These are phyloP conservation scores for Pharus latifolius DNA, from an alignment of 176 grass and related monocot genomes.

Conservation along the genomic window DNA sequence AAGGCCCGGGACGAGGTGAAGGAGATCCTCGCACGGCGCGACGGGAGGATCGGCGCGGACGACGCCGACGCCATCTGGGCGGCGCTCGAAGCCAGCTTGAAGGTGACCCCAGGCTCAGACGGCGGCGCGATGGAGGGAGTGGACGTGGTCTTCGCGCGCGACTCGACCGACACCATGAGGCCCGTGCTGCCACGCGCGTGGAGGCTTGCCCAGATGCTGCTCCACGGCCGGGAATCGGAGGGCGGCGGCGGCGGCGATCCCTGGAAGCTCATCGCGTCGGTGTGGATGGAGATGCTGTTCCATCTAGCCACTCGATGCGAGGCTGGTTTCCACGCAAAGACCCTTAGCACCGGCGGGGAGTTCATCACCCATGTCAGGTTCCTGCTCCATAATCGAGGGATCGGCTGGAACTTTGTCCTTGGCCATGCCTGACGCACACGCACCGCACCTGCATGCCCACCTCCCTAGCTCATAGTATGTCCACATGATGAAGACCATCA, in stretches of 20 bases:
- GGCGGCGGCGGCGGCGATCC: too few relatives aligned
- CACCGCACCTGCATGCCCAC: too few relatives aligned
- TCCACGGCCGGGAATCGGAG: neutral
- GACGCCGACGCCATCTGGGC: neutral
- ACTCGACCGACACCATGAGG: neutral
- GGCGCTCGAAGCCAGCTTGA: neutral
- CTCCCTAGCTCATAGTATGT: too few relatives aligned
- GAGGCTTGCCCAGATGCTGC: neutral
- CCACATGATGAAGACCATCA: too few relatives aligned
- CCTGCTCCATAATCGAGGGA: neutral
- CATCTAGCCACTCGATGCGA: neutral
- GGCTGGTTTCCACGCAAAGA: neutral
- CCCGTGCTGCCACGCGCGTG: neutral
- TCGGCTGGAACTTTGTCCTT: neutral
- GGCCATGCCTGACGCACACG: neutral
- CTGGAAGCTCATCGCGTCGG: neutral
- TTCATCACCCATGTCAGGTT: conserved; percentile 22
- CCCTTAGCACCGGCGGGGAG: neutral
- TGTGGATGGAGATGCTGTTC: conserved; percentile 11
- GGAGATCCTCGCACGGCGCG: neutral
- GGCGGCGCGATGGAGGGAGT: neutral
- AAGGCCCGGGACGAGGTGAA: conserved; percentile 1
- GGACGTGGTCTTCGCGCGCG: neutral
- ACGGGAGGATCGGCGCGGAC: neutral
- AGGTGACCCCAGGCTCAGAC: neutral